A percentile compares a stretch with the other conserved stretches of the same genome.
These are phyloP conservation scores for Geotrichum cucujoidarum DNA, from an alignment of 1,139 yeast genomes.

Conservation along the genomic window DNA sequence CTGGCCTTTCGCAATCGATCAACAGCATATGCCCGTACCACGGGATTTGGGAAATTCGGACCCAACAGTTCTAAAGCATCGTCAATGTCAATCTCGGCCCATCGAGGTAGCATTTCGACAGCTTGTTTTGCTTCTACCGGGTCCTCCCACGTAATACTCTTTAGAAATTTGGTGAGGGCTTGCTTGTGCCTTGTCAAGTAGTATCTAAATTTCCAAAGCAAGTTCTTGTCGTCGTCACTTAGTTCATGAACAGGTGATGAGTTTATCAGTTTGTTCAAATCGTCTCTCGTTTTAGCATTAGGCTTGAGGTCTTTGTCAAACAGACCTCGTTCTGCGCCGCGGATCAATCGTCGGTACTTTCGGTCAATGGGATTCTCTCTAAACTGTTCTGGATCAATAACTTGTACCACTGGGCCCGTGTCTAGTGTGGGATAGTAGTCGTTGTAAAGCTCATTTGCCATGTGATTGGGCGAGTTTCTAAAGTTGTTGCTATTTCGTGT, in stretches of 20 bases:
- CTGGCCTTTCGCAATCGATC: slow-evolving; percentile 72
- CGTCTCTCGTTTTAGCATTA: slow-evolving; percentile 74
- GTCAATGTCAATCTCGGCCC: slow-evolving; percentile 83
- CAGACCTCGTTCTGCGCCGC: slow-evolving; percentile 71
- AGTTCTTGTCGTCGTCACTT: slow-evolving; percentile 76
- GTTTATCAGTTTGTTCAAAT: slow-evolving; percentile 57
- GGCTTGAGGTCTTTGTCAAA: slow-evolving; percentile 86
- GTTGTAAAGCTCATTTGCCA: slow-evolving; percentile 17
- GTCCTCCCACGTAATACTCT: slow-evolving; percentile 85
- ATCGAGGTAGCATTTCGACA: slow-evolving; percentile 50
- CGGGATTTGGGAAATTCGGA: slow-evolving; percentile 54
- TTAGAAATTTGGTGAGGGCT: slow-evolving; percentile 78
- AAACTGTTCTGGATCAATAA: slow-evolving; percentile 62
- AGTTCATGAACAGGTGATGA: slow-evolving; percentile 83
- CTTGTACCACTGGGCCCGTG: slow-evolving; percentile 40
- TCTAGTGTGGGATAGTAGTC: slow-evolving; percentile 17
- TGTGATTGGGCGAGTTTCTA: slow-evolving; percentile 2
- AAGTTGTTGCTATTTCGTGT: slow-evolving; percentile 5
- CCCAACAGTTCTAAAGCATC: slow-evolving; percentile 89
- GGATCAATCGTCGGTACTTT: slow-evolving; percentile 76
- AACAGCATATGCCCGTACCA: slow-evolving; percentile 79
- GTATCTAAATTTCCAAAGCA: slow-evolving; percentile 89
- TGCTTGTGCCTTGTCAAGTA: slow-evolving; percentile 70
- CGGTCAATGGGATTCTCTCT: slow-evolving; percentile 78
- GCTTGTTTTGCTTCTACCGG: slow-evolving; percentile 76